Percentiles rank a stretch among this genome's conserved stretches.
phyloP scores from a whole-genome alignment of 148 eudicot genomes.

The Pouteria glomerata region DNA sequence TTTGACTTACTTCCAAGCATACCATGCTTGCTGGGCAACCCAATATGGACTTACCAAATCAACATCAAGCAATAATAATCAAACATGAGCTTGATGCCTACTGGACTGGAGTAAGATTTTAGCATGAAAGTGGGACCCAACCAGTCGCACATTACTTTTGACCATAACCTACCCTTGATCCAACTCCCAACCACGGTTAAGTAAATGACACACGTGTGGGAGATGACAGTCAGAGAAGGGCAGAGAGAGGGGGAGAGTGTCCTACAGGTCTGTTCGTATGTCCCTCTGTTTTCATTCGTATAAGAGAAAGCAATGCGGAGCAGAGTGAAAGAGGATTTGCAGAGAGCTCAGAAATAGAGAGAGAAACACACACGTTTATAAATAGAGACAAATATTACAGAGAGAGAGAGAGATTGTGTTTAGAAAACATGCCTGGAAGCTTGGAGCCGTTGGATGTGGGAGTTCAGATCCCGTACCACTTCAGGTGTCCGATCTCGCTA shows the following conservation, averaged over 20 bases:
- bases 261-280: slow-evolving; percentile 10
- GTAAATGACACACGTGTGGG: slow-evolving; percentile 54
- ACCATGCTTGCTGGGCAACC: too few species aligned
- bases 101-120: slow-evolving; percentile 12
- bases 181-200: slow-evolving; percentile 29
- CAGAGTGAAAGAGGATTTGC: slow-evolving; percentile 17
- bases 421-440: slow-evolving; percentile 34
- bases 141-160: slow-evolving; percentile 6
- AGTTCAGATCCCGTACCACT: slow-evolving; percentile 80
- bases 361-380: too few species aligned
- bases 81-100: background rate
- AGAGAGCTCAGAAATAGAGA: slow-evolving; percentile 10
- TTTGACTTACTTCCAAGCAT: too few species aligned
- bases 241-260: slow-evolving; percentile 17
- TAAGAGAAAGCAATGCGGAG: slow-evolving; percentile 20
- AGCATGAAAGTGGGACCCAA: slow-evolving; percentile 29
- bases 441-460: slow-evolving; percentile 51
- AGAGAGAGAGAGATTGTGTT: slow-evolving; percentile 16
- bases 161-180: slow-evolving; percentile 11
- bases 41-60: too few species aligned
- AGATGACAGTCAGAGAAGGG: slow-evolving; percentile 21
- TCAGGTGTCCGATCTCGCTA: slow-evolving; percentile 80
- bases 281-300: slow-evolving; percentile 22
- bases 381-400: too few species aligned
- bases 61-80: too few species aligned